phyloP scores from a whole-genome alignment of 2,329 filamentous ascomycete species.

The Daldinia sp. region DNA sequence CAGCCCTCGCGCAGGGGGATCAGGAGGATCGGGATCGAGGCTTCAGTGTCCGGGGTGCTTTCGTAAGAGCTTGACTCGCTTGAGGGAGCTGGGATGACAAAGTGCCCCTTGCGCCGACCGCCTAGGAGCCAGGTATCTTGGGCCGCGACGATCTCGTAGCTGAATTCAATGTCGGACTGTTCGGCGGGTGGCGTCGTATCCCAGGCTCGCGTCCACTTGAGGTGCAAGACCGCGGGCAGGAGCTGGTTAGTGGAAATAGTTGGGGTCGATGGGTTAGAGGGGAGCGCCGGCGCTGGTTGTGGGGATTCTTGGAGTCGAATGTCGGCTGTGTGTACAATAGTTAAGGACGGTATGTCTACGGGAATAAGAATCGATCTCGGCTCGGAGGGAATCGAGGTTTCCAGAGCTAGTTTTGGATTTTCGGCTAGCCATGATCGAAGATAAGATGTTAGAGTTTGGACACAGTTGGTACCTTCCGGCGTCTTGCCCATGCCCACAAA shows the following conservation, averaged over 20 bases:
- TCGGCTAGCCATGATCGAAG: conserved; percentile 51
- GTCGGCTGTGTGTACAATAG: conserved; percentile 82
- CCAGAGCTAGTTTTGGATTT: conserved; percentile 47
- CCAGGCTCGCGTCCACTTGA: conserved; percentile 71
- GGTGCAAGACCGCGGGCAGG: conserved; percentile 67
- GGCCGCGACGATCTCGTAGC: conserved; percentile 80
- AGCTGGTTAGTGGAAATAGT: conserved; percentile 70
- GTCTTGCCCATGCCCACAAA: conserved; percentile 60
- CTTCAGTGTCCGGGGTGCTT: conserved; percentile 58
- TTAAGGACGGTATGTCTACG: conserved; percentile 85
- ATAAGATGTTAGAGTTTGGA: conserved; percentile 44
- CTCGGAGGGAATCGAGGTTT: conserved; percentile 48
- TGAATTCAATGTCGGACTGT: conserved; percentile 70
- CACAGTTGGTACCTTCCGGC: conserved; percentile 48
- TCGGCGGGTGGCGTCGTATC: conserved; percentile 54
- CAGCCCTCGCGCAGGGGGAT: conserved; percentile 82
- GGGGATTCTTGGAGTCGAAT: conserved; percentile 60
- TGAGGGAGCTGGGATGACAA: conserved; percentile 62
- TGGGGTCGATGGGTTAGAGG: conserved; percentile 39
- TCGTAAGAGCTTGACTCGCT: conserved; percentile 33
- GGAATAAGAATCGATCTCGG: conserved; percentile 80
- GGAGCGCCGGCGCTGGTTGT: conserved; percentile 39
- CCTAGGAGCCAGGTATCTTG: conserved; percentile 85
- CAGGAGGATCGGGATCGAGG: conserved; percentile 74
- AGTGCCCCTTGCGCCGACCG: conserved; percentile 80